phyloP scores from a whole-genome alignment of 192 early-diverging fungal species.

The Powellomyces hirtus region DNA sequence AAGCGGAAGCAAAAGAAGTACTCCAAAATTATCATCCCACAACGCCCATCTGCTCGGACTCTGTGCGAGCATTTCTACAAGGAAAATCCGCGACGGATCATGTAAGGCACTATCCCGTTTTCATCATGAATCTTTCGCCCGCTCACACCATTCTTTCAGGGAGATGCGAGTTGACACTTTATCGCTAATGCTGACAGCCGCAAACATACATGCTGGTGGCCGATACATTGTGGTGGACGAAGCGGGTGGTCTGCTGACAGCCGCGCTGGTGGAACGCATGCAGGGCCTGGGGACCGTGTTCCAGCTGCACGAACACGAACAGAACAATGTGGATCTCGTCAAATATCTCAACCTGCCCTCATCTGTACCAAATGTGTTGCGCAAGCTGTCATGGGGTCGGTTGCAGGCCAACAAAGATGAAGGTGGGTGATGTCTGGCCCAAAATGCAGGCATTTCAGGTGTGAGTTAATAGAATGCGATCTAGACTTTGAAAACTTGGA shows the following conservation, averaged over 20 bases:
- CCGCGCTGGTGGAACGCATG: constrained; percentile 81
- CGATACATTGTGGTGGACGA: constrained; percentile 86
- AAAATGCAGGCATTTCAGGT: not conserved
- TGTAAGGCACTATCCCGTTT: too few relatives aligned
- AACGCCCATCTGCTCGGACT: constrained; percentile 72
- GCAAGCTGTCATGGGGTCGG: constrained; percentile 69
- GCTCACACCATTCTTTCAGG: too few relatives aligned
- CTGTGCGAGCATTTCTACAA: constrained; percentile 75
- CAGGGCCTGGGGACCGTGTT: constrained; percentile 60
- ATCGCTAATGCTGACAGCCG: constrained; percentile 80
- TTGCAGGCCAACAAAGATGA: constrained; percentile 56
- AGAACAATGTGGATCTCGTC: constrained; percentile 68
- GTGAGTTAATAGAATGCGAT: too few relatives aligned
- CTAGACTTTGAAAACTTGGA: not conserved
- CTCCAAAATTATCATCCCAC: constrained; percentile 74
- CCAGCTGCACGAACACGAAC: constrained; percentile 72
- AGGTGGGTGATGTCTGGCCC: constrained; percentile 51
- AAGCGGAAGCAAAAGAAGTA: constrained; percentile 69
- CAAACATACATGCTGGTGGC: constrained; percentile 72
- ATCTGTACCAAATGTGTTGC: constrained; percentile 50
- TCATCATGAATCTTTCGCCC: not conserved
- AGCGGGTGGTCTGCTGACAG: constrained; percentile 78
- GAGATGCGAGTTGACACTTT: constrained; percentile 86
- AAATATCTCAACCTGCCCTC: constrained; percentile 75
- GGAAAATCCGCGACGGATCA: constrained; percentile 73